Conservation (phyloP, 1,284 basidiomycete genomes). For the Apiotrichum akiyoshidainum region DNA sequence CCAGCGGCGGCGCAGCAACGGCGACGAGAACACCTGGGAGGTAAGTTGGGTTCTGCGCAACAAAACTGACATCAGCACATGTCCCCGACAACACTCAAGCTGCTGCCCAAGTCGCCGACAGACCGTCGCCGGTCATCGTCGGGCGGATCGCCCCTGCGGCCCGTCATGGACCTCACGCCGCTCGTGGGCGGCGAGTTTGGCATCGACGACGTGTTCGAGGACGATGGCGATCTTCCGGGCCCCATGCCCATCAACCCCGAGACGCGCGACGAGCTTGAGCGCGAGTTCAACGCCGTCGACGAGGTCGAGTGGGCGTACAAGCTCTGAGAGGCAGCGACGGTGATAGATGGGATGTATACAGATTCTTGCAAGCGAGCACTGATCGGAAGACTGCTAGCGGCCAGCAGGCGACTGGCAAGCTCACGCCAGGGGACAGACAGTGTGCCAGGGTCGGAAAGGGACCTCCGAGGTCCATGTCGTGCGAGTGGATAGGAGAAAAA, state of each 20-base stretch:
- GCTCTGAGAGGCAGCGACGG: neutral
- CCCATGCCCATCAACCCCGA: slow-evolving; percentile 61
- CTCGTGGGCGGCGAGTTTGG: slow-evolving; percentile 58
- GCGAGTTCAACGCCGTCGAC: slow-evolving; percentile 46
- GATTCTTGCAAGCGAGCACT: no score
- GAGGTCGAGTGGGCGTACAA: slow-evolving; percentile 49
- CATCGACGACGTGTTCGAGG: slow-evolving; percentile 58
- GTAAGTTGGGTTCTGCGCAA: slow-evolving; percentile 55
- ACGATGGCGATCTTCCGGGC: slow-evolving; percentile 63
- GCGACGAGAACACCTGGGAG: slow-evolving; percentile 84
- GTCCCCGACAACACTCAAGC: slow-evolving; percentile 87
- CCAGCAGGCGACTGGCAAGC: no score
- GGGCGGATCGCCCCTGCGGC: slow-evolving; percentile 68
- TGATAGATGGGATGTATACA: no score
- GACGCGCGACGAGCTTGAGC: slow-evolving; percentile 45
- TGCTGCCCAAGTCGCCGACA: slow-evolving; percentile 79
- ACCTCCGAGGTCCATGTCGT: no score
- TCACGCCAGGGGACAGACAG: no score
- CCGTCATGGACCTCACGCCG: slow-evolving; percentile 69
- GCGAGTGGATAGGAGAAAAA: no score
- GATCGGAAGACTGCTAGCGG: no score
- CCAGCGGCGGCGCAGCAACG: slow-evolving; percentile 25
- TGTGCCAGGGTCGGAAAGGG: no score
- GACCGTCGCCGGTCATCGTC: slow-evolving; percentile 62
- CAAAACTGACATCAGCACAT: slow-evolving; percentile 63